Conservation (phyloP, 2,329 filamentous ascomycete species). For the Calonectria ilicicola region DNA sequence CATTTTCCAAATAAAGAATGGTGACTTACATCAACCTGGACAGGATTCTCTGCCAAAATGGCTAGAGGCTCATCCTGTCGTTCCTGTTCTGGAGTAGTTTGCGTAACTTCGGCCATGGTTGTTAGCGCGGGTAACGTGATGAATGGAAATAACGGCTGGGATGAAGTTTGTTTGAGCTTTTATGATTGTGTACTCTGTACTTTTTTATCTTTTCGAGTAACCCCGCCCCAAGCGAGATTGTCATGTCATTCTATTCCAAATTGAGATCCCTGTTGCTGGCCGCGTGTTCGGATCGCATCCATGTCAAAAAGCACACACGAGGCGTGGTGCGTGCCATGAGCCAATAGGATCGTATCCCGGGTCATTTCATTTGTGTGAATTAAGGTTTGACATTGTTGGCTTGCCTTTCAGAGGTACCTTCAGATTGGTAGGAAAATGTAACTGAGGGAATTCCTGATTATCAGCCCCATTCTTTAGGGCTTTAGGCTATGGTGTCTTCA, state of each 20-base stretch:
- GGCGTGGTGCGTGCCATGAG: background rate
- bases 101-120: constrained; percentile 1
- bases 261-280: background rate
- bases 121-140: background rate
- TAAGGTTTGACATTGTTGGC: background rate
- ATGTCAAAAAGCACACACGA: background rate
- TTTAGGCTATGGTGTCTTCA: background rate
- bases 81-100: background rate
- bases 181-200: background rate
- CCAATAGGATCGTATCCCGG: background rate
- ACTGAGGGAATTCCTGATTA: constrained; percentile 2
- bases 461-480: background rate
- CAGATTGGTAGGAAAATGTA: background rate
- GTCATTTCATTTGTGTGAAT: background rate
- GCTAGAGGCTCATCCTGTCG: background rate
- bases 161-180: background rate
- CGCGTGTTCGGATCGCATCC: background rate
- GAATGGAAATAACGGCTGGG: background rate
- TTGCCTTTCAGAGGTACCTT: background rate
- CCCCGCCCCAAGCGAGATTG: background rate
- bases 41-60: constrained; percentile 2
- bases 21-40: constrained; percentile 4
- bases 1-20: background rate
- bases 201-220: background rate
- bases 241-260: constrained; percentile 2